Percentiles rank a stretch among this genome's conserved stretches.
Evolutionary conservation across 768 basidiomycete genomes (phyloP).

Genomic region (Tylopilus intermedius): DNA sequence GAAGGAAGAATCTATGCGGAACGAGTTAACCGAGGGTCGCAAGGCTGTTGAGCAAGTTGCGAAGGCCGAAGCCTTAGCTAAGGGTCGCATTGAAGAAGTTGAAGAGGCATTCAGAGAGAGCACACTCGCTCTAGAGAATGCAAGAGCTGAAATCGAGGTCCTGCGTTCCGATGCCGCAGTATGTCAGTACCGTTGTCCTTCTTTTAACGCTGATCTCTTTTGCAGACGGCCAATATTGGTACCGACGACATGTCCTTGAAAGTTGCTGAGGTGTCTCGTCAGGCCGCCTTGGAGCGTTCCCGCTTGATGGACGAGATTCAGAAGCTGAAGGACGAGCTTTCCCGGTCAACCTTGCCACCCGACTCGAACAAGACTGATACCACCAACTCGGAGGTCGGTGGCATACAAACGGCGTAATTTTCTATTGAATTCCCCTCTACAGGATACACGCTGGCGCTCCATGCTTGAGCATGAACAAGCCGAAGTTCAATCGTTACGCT

Average conservation of each 20-base stretch:
- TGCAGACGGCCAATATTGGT: slow-evolving; percentile 45
- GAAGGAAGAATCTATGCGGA: slow-evolving; percentile 64
- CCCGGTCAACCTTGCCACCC: slow-evolving; percentile 25
- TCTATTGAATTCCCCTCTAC: slow-evolving; percentile 4
- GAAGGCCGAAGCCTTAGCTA: slow-evolving; percentile 58
- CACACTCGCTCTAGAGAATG: slow-evolving; percentile 80
- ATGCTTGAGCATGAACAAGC: slow-evolving; percentile 30
- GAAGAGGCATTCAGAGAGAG: slow-evolving; percentile 89
- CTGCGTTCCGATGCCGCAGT: slow-evolving; percentile 71
- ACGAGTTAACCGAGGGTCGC: slow-evolving; percentile 64
- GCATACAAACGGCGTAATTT: background rate
- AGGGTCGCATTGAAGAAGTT: slow-evolving; percentile 72
- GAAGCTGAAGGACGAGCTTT: slow-evolving; percentile 44
- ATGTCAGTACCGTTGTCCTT: slow-evolving; percentile 28
- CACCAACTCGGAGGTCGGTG: slow-evolving; percentile 12
- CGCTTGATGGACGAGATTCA: slow-evolving; percentile 53
- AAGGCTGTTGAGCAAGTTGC: slow-evolving; percentile 59
- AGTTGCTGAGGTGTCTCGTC: slow-evolving; percentile 43
- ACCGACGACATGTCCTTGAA: slow-evolving; percentile 42
- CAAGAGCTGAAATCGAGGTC: slow-evolving; percentile 84
- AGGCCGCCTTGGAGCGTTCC: slow-evolving; percentile 46
- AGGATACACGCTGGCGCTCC: slow-evolving; percentile 27
- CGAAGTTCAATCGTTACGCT: slow-evolving; percentile 29
- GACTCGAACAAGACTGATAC: slow-evolving; percentile 18
- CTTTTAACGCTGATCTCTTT: slow-evolving; percentile 10